Percentiles rank a stretch among this genome's conserved stretches.
These are phyloP conservation scores for Sphaerulina vaccinii DNA, from an alignment of 2,329 filamentous ascomycete species.

Conservation along the genomic window DNA sequence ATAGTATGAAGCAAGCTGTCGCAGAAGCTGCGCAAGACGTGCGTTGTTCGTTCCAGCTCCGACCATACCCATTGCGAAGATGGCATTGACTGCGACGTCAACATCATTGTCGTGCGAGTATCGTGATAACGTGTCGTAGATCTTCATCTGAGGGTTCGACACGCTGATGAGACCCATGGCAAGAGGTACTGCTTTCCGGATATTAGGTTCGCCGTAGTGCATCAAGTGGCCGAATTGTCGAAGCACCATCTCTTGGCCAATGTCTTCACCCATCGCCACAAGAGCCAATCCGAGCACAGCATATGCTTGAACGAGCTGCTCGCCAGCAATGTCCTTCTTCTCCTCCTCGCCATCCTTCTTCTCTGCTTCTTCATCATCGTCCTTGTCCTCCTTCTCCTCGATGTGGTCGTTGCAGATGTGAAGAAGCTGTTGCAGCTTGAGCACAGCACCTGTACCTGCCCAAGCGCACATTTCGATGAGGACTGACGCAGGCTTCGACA, in stretches of 20 bases:
- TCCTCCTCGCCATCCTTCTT: slow-evolving; percentile 68
- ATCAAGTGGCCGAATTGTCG: slow-evolving; percentile 97
- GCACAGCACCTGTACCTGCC: slow-evolving; percentile 93
- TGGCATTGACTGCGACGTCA: slow-evolving; percentile 96
- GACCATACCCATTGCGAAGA: slow-evolving; percentile 97
- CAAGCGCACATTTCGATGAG: slow-evolving; percentile 96
- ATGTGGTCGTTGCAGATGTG: slow-evolving; percentile 98
- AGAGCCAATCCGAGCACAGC: slow-evolving; percentile 91
- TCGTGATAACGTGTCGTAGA: slow-evolving; percentile 94
- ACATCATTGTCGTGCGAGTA: slow-evolving; percentile 99
- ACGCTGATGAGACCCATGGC: slow-evolving; percentile 96
- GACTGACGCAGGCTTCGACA: slow-evolving; percentile 92
- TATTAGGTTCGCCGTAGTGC: slow-evolving; percentile 98
- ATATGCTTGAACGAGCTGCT: slow-evolving; percentile 93
- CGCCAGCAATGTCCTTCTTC: slow-evolving; percentile 69
- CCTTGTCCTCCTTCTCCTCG: slow-evolving; percentile 71
- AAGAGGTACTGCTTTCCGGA: slow-evolving; percentile 90
- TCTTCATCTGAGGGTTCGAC: slow-evolving; percentile 99
- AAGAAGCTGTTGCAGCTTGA: slow-evolving; percentile 95
- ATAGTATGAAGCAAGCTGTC: slow-evolving; percentile 97
- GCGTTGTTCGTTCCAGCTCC: slow-evolving; percentile 98
- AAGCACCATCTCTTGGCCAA: slow-evolving; percentile 98
- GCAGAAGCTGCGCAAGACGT: slow-evolving; percentile 85
- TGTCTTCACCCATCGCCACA: slow-evolving; percentile 96
- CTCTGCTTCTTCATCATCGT: slow-evolving; percentile 62